Evolutionary conservation across 1,284 basidiomycete species (phyloP).

Genomic region (Cutaneotrichosporon curvatum): DNA sequence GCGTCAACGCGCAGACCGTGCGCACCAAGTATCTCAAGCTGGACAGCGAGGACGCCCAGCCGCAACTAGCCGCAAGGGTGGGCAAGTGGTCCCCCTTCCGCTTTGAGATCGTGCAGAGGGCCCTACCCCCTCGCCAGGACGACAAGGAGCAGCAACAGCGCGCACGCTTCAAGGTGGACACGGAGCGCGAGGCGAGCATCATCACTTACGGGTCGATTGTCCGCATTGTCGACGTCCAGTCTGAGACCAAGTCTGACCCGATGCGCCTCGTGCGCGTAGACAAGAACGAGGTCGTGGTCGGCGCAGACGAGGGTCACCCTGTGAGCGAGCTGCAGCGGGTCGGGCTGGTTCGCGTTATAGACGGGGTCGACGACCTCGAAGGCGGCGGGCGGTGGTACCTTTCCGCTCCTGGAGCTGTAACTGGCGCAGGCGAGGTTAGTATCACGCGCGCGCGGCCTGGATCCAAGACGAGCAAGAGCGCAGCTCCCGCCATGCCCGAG

Average conservation of each 20-base stretch:
- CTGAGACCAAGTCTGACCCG: constrained; percentile 76
- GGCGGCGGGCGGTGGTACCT: constrained; percentile 31
- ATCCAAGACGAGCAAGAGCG: neutral
- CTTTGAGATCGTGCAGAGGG: constrained; percentile 30
- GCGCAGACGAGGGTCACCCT: constrained; percentile 54
- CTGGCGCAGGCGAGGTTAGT: constrained; percentile 32
- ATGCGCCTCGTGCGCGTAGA: constrained; percentile 87
- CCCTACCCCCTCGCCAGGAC: constrained; percentile 7
- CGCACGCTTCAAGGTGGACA: constrained; percentile 11
- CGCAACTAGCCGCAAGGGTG: constrained; percentile 25
- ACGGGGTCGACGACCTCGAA: constrained; percentile 15
- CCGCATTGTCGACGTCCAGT: constrained; percentile 71
- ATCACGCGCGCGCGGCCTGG: constrained; percentile 3
- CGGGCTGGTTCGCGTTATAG: constrained; percentile 65
- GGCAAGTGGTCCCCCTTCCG: constrained; percentile 41
- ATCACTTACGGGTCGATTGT: constrained; percentile 89
- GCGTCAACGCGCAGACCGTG: constrained; percentile 94
- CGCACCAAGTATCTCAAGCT: constrained; percentile 90
- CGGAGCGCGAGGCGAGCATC: constrained; percentile 30
- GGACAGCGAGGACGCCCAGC: constrained; percentile 43
- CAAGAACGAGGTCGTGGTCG: constrained; percentile 67
- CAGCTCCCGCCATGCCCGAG: neutral
- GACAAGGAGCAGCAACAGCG: constrained; percentile 2
- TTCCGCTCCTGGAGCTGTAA: constrained; percentile 34
- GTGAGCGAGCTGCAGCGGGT: constrained; percentile 96